A percentile compares a stretch with the other conserved stretches of the same genome.
These are phyloP conservation scores for Rhizopogon vesiculosus DNA, from an alignment of 768 basidiomycete species.

Conservation along the genomic window DNA sequence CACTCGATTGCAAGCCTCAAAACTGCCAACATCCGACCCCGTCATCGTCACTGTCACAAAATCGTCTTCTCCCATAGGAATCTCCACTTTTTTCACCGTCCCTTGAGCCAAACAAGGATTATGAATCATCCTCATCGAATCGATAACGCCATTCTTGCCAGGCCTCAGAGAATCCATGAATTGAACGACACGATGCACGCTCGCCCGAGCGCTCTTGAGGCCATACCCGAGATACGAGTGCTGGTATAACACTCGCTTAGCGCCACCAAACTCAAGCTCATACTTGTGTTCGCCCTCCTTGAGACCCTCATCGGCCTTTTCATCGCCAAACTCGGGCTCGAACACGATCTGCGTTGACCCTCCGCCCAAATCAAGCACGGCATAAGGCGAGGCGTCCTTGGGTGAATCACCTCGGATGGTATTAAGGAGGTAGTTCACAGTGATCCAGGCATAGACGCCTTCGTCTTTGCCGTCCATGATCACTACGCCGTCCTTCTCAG, in stretches of 20 bases:
- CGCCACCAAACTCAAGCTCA: slow-evolving; percentile 70
- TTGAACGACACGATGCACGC: slow-evolving; percentile 87
- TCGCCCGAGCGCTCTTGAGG: slow-evolving; percentile 79
- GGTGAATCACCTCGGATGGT: slow-evolving; percentile 58
- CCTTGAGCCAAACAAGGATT: slow-evolving; percentile 83
- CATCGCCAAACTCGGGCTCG: slow-evolving; percentile 63
- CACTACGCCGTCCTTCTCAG: slow-evolving; percentile 61
- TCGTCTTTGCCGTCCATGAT: slow-evolving; percentile 97
- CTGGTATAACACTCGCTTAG: slow-evolving; percentile 79
- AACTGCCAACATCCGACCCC: slow-evolving; percentile 77
- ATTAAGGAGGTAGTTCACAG: slow-evolving; percentile 87
- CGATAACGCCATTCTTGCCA: slow-evolving; percentile 2
- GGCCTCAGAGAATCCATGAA: slow-evolving; percentile 60
- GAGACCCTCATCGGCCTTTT: slow-evolving; percentile 32
- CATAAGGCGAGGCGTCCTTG: slow-evolving; percentile 54
- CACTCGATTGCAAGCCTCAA: slow-evolving; percentile 80
- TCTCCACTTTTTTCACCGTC: slow-evolving; percentile 56
- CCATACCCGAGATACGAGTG: slow-evolving; percentile 98
- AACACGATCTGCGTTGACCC: slow-evolving; percentile 98
- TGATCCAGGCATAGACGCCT: slow-evolving; percentile 99
- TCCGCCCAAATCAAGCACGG: slow-evolving; percentile 94
- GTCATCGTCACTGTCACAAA: slow-evolving; percentile 72
- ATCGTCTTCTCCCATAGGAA: slow-evolving; percentile 44
- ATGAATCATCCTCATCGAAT: slow-evolving; percentile 14
- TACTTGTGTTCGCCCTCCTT: slow-evolving; percentile 92